Percentiles rank a stretch among this genome's conserved stretches.
These are phyloP conservation scores for Serendipita vermifera DNA, from an alignment of 768 basidiomycete species.

Conservation along the genomic window DNA sequence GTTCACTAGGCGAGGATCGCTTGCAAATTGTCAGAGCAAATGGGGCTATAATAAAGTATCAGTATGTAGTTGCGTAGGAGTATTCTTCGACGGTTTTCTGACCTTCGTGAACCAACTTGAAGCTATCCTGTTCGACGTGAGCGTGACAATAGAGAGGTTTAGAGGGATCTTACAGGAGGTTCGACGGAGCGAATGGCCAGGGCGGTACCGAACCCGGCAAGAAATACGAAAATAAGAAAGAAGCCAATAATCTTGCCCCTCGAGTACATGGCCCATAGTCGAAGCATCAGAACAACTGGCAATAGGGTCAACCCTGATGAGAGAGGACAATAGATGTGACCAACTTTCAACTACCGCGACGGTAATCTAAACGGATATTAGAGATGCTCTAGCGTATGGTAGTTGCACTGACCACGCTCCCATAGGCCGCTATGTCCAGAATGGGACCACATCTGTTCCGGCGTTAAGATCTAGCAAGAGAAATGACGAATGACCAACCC, in stretches of 20 bases:
- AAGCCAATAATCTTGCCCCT: not conserved
- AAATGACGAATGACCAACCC: not conserved
- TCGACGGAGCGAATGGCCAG: constrained; percentile 1
- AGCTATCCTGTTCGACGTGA: not conserved
- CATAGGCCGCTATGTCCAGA: constrained; percentile 4
- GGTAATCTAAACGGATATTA: not conserved
- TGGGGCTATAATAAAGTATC: too few species aligned
- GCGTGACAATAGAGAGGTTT: not conserved
- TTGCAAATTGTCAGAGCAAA: not conserved
- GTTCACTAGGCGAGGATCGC: constrained; percentile 1
- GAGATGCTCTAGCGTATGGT: too few species aligned
- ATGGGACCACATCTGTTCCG: constrained; percentile 2
- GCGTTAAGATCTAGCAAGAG: not conserved
- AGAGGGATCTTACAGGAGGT: not conserved
- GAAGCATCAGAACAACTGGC: constrained; percentile 1
- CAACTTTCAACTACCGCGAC: not conserved
- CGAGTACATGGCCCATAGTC: constrained; percentile 5
- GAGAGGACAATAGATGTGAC: too few species aligned
- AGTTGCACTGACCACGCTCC: not conserved
- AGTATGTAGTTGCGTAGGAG: too few species aligned
- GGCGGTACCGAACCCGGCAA: not conserved
- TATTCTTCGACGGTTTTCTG: too few species aligned
- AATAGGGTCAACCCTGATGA: too few species aligned
- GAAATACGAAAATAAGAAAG: not conserved
- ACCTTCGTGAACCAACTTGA: constrained; percentile 4